Conservation (phyloP, 2,329 filamentous ascomycete species). For the Lecanoromycetidae sp. region DNA sequence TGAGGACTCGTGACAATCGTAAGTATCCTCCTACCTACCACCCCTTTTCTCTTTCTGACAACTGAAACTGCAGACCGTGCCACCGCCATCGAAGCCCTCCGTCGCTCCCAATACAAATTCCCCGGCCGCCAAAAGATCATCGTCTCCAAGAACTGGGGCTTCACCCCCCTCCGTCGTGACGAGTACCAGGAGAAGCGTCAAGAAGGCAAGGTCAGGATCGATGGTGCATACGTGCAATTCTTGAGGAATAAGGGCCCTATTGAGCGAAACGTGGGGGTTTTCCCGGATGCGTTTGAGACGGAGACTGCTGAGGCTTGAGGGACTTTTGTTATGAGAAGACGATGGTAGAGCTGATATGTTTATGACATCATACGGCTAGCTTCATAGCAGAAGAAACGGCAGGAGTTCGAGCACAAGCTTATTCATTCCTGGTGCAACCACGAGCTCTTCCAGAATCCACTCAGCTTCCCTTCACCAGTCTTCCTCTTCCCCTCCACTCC, state of each 20-base stretch:
- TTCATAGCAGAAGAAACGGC: too few species aligned
- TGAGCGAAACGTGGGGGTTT: conserved; percentile 77
- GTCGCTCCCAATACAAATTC: conserved; percentile 99
- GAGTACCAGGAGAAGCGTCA: conserved; percentile 96
- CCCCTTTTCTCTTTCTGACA: background rate
- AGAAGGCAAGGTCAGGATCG: conserved; percentile 84
- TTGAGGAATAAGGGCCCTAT: conserved; percentile 84
- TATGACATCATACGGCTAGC: too few species aligned
- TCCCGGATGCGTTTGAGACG: conserved; percentile 83
- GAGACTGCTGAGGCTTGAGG: conserved; percentile 9
- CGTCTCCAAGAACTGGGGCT: conserved; percentile 99
- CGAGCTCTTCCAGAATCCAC: too few species aligned
- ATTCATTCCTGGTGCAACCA: too few species aligned
- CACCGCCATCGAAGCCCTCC: conserved; percentile 93
- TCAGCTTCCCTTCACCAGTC: too few species aligned
- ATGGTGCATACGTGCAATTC: conserved; percentile 99
- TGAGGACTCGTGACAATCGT: conserved; percentile 92
- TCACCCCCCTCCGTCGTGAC: conserved; percentile 94
- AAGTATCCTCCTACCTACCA: conserved; percentile 30
- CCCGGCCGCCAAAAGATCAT: conserved; percentile 99
- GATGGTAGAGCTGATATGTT: too few species aligned
- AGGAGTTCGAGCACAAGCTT: too few species aligned
- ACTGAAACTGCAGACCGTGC: conserved; percentile 53
- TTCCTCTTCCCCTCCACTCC: too few species aligned
- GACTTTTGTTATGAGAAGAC: too few species aligned